Base-by-base conservation (phyloP, 192 early-diverging fungal species). In the Backusella psychrophila region DNA sequence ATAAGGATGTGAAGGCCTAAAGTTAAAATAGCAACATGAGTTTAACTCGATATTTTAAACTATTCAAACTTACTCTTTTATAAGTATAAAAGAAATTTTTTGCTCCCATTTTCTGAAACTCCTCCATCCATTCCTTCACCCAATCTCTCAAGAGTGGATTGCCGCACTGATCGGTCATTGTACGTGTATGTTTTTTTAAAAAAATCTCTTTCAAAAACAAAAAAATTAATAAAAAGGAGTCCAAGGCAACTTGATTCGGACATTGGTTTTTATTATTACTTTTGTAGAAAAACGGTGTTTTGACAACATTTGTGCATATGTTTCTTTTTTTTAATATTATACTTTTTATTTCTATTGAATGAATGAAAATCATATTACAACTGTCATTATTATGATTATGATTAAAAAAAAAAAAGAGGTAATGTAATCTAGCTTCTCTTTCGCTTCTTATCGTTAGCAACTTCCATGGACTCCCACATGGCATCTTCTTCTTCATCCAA, bases 131-230 rank as follows among this genome's bases (percentile, higher is more conserved):
- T 73, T 92, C 90, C n/a, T 77, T 79, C 6, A 93, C 77, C 93
- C 93, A 94, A 74, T 87, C 75, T 42, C 88, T 74, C 41, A 86
- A 89, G 26, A 93, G 74, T 7, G 92, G 92, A 77, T 94, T 94
- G 15, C 89, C 91, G 77, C 92, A 93, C 21, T 52, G 6, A 17
- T 53, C 52, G 52, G 56, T 12, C 56, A 63, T 63, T 63, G 23
- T 29, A 12, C 12, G 26, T 21, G 9, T 59, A 0, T 49, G 19
- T 49, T 1, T 44, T 14, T 44, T 44, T 44, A 12, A 17, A 29
- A 31, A 31, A 44, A 17, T 14, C 42, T 17, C 42, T 39, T 39
- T 39, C 38, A 39, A 39, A 39, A 39, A 11, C 38, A 39, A 11
- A 39, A 44, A 44, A 14, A 44, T 14, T 15, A 17, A 44, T 4